phyloP scores from a whole-genome alignment of 768 basidiomycete genomes.

The Rhodosporidiobolus sp. region DNA sequence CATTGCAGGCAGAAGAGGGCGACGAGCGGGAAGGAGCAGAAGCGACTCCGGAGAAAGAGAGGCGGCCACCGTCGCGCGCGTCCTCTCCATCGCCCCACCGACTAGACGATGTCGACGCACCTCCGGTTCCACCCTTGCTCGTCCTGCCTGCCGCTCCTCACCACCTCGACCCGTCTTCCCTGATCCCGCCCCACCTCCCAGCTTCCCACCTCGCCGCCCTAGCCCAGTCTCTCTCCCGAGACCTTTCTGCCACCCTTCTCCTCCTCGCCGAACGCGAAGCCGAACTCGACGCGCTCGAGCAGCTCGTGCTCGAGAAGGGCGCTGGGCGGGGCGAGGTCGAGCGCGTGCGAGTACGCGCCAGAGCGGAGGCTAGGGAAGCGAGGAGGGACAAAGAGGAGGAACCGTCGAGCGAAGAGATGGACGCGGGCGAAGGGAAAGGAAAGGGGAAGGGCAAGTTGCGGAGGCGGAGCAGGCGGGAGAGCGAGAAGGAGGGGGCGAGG shows the following conservation, averaged over 20 bases:
- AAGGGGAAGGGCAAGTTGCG: neutral
- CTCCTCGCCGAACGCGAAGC: neutral
- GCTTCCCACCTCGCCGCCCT: slow-evolving; percentile 18
- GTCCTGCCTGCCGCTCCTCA: slow-evolving; percentile 11
- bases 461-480: neutral
- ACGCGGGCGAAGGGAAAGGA: neutral
- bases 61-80: neutral
- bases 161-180: neutral
- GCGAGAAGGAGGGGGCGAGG: neutral
- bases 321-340: slow-evolving; percentile 18
- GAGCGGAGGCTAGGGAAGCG: neutral
- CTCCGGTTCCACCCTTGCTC: neutral
- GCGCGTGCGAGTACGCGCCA: slow-evolving; percentile 7
- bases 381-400: neutral
- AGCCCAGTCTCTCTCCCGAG: slow-evolving; percentile 6
- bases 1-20: neutral
- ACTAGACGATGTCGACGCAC: neutral
- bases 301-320: slow-evolving; percentile 8
- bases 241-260: neutral
- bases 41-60: too few species aligned
- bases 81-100: neutral
- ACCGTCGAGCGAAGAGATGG: neutral
- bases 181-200: neutral
- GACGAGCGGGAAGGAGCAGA: neutral
- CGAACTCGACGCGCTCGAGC: slow-evolving; percentile 24